These are phyloP conservation scores for Trichocomaceae sp. DNA, from an alignment of 2,329 filamentous ascomycete species.

Conservation along the genomic window DNA sequence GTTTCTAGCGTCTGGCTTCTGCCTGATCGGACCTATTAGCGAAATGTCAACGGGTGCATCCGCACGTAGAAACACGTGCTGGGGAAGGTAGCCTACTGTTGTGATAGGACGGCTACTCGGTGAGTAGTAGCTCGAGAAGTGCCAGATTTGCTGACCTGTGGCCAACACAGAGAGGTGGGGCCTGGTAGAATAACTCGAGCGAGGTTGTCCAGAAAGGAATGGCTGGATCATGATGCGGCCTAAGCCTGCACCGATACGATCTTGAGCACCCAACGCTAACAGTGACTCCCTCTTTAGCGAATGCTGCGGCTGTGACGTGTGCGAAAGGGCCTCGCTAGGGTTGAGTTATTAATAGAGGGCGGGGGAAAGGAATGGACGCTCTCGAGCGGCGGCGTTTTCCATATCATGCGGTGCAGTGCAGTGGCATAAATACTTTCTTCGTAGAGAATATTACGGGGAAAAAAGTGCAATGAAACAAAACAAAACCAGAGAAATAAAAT, in stretches of 20 bases:
- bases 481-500: background rate
- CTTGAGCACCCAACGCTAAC: background rate
- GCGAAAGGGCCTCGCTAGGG: background rate
- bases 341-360: conserved; percentile 5
- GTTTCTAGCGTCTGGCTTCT: conserved; percentile 4
- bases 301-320: conserved; percentile 11
- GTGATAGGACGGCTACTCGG: conserved; percentile 2
- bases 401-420: background rate
- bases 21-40: conserved; percentile 4
- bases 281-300: background rate
- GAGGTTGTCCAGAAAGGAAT: background rate
- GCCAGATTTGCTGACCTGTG: background rate
- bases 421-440: background rate
- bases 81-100: conserved; percentile 5
- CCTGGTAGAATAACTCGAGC: conserved; percentile 4
- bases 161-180: conserved; percentile 6
- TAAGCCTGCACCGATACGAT: conserved; percentile 1
- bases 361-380: conserved; percentile 2
- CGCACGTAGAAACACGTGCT: conserved; percentile 2
- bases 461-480: background rate
- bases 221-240: conserved; percentile 7
- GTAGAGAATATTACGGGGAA: background rate
- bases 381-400: background rate
- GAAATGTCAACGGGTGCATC: background rate
- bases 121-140: background rate